Evolutionary conservation across 768 basidiomycete genomes (phyloP).

Genomic region (Tylopilus sp.): DNA sequence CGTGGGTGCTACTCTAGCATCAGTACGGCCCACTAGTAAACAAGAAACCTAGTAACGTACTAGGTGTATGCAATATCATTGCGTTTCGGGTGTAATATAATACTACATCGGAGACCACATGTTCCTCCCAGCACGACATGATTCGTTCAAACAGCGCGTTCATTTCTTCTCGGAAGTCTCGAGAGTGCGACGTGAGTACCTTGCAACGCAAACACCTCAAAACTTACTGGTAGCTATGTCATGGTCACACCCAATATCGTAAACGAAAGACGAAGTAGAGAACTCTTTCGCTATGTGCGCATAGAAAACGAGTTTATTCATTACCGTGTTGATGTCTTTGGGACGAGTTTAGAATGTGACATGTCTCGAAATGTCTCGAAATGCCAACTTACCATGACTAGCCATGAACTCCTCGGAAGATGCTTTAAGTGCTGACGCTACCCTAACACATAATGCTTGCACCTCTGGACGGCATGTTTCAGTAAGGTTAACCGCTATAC

Average conservation of each 20-base stretch:
- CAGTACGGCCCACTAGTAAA: constrained; percentile 8
- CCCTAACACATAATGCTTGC: constrained; percentile 40
- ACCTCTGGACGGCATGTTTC: constrained; percentile 50
- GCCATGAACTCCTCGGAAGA: constrained; percentile 30
- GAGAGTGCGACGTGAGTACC: constrained; percentile 4
- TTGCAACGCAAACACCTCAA: background rate
- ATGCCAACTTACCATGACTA: constrained; percentile 37
- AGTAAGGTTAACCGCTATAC: constrained; percentile 41
- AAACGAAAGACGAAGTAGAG: constrained; percentile 40
- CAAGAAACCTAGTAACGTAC: constrained; percentile 13
- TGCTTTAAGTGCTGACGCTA: constrained; percentile 41
- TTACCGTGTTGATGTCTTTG: constrained; percentile 12
- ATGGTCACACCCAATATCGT: constrained; percentile 41
- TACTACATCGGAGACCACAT: constrained; percentile 33
- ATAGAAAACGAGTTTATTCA: constrained; percentile 43
- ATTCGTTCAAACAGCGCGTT: constrained; percentile 42
- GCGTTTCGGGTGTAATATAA: constrained; percentile 17
- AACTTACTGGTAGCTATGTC: constrained; percentile 36
- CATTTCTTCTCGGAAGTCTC: constrained; percentile 51
- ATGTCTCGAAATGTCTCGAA: background rate
- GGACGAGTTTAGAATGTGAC: constrained; percentile 1
- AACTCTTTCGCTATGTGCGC: constrained; percentile 50
- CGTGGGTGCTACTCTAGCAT: constrained; percentile 15
- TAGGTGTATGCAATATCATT: constrained; percentile 2
- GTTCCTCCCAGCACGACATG: constrained; percentile 52